Base-by-base conservation (phyloP, 179 eudicot species). In the Beta corolliflora region DNA sequence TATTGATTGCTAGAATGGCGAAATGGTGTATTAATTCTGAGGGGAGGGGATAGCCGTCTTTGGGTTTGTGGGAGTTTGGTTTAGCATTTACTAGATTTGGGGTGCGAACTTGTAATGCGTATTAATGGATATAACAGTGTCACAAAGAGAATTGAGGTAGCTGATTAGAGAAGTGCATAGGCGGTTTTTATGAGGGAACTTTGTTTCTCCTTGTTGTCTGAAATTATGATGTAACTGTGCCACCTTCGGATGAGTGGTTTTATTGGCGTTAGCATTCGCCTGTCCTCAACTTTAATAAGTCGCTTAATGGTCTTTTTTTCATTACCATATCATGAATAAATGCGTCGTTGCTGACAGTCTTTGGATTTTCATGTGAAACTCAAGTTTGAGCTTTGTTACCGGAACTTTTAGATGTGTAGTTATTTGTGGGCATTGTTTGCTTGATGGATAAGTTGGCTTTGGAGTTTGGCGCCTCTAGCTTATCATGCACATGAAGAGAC, bases 81-180 rank as follows among this genome's bases (percentile, higher is more conserved):
- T 29, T 18, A n/a, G 25, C 15, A 54, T 61, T 79, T 61, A 55
- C 18, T 16, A 8, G 19, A 73, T 73, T 65, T 54, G 2, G 56
- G 19, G 48, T 12, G 29, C n/a, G 71, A 31, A 6, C 13, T 29
- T 53, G 54, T 15, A 12, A 18, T n/a, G 52, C 9, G 76, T 58
- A 21, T 41, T 36, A 12, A 54, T 78, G 29, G 14, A 65, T 77
- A 8, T 50, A 71, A 71, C 52, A 68, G 73, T 65, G 25, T 61
- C 70, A 9, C 29, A 14, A 4, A 60, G 44, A 53, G 52, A 29
- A 23, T 73, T 53, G 3, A 5, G 21, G 21, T 29, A 13, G 31
- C 19, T 71, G 59, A 25, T 72, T 50, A 68, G 46, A 69, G 65
- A 36, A 36, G 53, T 25, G 52, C n/a, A 2, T 11, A 48, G 44